Evolutionary conservation across 371 early-diverging fungal genomes (phyloP), one percentile per base, ranked within the genome.

Genomic region (Caulochytrium protostelioides): DNA sequence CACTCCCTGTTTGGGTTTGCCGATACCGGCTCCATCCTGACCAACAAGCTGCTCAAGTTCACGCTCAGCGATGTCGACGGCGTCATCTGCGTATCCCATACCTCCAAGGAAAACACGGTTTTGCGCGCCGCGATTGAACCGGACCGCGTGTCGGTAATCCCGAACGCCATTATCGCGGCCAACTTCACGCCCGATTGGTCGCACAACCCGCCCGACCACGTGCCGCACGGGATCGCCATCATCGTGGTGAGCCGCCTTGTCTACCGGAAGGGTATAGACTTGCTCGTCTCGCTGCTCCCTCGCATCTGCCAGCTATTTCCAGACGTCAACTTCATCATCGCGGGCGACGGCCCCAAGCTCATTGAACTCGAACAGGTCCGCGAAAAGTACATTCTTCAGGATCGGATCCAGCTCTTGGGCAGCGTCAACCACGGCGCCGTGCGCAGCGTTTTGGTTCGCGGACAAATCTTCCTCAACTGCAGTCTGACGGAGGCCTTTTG

Each of bases 401-500:
- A 87, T 46, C 76, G 89, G 18, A 94, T 99, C 0, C 72, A 72
- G 41, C 53, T 99, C 20, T 42, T 97, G n/a, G 97, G 95, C 1
- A 65, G 76, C 0, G 70, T 97, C 23, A 60, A 71, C 31, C 83
- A 89, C 35, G 70, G 75, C 23, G 59, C 87, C 41, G 84, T 97
- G 3, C 70, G 85, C 8, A 63, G 78, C 35, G 84, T 62, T 7
- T 54, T 99, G 21, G 74, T 85, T n/a, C 78, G 80, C 36, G 92
- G 95, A 16, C 76, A 95, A 40, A 89, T 99, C 6, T 97, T 97
- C 46, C 59, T 99, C 23, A 99, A 99, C 50, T 94, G 97, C 10
- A 90, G 91, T 29, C 62, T 98, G 46, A 99, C 98, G 1, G 99
- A 99, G 44, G 95, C 98, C 2, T 99, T 99, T 49, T 97, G 98